phyloP scores from a whole-genome alignment of 352 stramenopile species.

The Lagenidium sp. region DNA sequence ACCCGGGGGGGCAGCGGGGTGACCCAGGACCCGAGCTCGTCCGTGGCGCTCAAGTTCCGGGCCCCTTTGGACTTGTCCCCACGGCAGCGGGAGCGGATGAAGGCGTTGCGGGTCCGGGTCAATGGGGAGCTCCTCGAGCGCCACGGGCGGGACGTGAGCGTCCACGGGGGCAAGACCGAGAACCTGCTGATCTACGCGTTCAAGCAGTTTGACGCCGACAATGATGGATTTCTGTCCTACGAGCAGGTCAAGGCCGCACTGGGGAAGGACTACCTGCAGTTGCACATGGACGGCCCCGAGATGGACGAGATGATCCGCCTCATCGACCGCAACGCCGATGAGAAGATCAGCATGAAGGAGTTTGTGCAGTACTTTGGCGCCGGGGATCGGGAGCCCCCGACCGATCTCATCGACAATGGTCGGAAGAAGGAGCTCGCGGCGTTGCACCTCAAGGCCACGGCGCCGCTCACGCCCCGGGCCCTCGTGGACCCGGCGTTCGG shows the following conservation, averaged over 20 bases:
- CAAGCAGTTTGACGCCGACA: slow-evolving; percentile 69
- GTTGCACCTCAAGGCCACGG: slow-evolving; percentile 44
- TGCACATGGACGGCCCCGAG: slow-evolving; percentile 37
- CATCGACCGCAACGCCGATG: slow-evolving; percentile 62
- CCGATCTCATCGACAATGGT: slow-evolving; percentile 50
- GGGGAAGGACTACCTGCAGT: slow-evolving; percentile 45
- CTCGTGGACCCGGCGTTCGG: slow-evolving; percentile 33
- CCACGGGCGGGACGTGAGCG: slow-evolving; percentile 37
- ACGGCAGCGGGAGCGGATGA: slow-evolving; percentile 46
- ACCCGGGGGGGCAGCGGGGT: slow-evolving; percentile 9
- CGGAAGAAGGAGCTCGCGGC: slow-evolving; percentile 47
- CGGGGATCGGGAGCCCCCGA: slow-evolving; percentile 43
- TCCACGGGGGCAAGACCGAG: slow-evolving; percentile 56
- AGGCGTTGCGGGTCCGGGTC: slow-evolving; percentile 51
- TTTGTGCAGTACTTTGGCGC: slow-evolving; percentile 79
- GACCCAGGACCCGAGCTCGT: slow-evolving; percentile 37
- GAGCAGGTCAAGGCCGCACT: slow-evolving; percentile 52
- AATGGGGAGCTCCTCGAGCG: slow-evolving; percentile 44
- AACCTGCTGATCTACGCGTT: slow-evolving; percentile 67
- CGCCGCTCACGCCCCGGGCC: slow-evolving; percentile 33
- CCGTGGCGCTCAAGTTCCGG: slow-evolving; percentile 56
- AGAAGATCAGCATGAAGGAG: slow-evolving; percentile 70
- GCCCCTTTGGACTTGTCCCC: slow-evolving; percentile 52
- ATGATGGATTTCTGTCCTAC: slow-evolving; percentile 68
- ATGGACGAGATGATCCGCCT: slow-evolving; percentile 69